These are phyloP conservation scores for Beta corolliflora DNA, from an alignment of 179 eudicot genomes.

Conservation along the genomic window DNA sequence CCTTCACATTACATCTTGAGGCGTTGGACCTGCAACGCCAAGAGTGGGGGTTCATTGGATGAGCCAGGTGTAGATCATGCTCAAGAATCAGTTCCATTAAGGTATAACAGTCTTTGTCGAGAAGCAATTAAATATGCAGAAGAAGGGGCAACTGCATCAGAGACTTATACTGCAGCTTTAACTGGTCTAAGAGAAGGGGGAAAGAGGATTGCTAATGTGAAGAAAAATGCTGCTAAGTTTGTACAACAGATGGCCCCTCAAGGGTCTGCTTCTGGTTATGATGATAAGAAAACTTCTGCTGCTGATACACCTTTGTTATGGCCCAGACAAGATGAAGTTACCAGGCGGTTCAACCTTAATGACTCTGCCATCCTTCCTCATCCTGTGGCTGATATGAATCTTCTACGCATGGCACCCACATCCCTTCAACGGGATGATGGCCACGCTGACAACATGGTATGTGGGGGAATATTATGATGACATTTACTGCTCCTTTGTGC, in stretches of 20 bases:
- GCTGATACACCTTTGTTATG: constrained; percentile 45
- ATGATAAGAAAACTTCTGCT: constrained; percentile 44
- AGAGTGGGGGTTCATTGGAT: constrained; percentile 44
- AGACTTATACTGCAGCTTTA: constrained; percentile 59
- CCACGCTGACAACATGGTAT: constrained; percentile 42
- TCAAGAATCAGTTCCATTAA: constrained; percentile 49
- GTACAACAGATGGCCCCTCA: constrained; percentile 47
- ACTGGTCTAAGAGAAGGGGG: constrained; percentile 65
- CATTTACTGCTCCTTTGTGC: constrained; percentile 13
- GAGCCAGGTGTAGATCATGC: constrained; percentile 38
- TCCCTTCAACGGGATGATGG: constrained; percentile 42
- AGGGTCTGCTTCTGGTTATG: constrained; percentile 44
- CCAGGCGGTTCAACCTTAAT: constrained; percentile 40
- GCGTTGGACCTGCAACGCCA: constrained; percentile 89
- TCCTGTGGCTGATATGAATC: constrained; percentile 37
- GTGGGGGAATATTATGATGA: not conserved
- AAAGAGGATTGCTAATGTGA: constrained; percentile 56
- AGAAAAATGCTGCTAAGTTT: constrained; percentile 55
- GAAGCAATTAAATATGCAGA: constrained; percentile 80
- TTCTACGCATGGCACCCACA: constrained; percentile 40
- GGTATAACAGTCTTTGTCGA: constrained; percentile 71
- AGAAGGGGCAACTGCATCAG: constrained; percentile 67
- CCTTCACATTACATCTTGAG: constrained; percentile 85
- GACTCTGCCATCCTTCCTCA: constrained; percentile 35
- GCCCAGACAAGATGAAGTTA: constrained; percentile 48